Evolutionary conservation across 768 basidiomycete genomes (phyloP), one percentile per base, ranked within the genome.

Genomic region (Auriscalpium vulgare): DNA sequence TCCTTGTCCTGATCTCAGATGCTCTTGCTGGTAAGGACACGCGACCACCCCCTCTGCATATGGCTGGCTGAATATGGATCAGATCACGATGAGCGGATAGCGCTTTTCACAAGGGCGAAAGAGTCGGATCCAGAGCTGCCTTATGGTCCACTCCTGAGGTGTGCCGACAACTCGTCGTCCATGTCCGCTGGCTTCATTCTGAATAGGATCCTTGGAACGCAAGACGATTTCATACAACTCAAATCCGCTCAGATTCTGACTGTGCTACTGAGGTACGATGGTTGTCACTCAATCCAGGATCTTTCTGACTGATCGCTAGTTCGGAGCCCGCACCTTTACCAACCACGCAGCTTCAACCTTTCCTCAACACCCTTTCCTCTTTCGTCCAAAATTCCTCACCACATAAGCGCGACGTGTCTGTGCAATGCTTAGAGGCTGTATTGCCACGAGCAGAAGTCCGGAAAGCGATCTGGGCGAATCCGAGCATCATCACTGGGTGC

Each of bases 191-290:
- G 59, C 69, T 21, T 66, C 29, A 48, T 23, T 37, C 21, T 55
- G 36, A 29, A 36, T 45, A 95, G 91, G 63, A 83, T 85, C 37
- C 74, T 97, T 48, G 87, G 90, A 40, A 82, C 87, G 11, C 86
- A 85, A 62, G 97, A 98, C 68, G 95, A 98, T 67, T 97, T 97
- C 62, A 85, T 91, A n/a, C 91, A 95, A 65, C 77, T 97, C 56
- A 97, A 95, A 67, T 78, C 88, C 10, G 79, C 88, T 0, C 89
- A 95, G 65, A 88, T 98, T 60, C 74, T 97, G 47, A 92, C 94
- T 1, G 78, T 95, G 37, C 78, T 97, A 21, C 79, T 95, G 38
- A 84, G 88, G 87, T 87, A 46, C 34, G 74, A 29, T 67, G 23
- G n/a, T 17, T 16, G 55, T 43, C 56, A 59, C 16, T 17, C n/a